Conservation (phyloP, 1,284 basidiomycete species). For the Phaffia rhodozyma region DNA sequence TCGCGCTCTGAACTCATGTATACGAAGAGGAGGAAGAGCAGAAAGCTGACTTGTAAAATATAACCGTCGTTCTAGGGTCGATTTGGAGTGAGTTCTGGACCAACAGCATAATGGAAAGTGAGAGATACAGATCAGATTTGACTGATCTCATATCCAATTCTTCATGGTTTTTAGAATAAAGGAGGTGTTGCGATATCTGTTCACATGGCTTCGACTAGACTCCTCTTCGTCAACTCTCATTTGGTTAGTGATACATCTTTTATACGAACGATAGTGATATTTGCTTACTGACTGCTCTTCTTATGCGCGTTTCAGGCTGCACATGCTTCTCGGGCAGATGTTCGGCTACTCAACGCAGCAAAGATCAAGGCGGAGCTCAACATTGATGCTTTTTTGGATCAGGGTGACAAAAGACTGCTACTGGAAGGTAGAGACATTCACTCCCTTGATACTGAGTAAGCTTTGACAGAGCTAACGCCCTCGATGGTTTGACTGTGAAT, state of each 20-base stretch:
- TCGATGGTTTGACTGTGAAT: conserved; percentile 7
- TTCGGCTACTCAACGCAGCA: conserved; percentile 33
- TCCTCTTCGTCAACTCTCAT: conserved; percentile 46
- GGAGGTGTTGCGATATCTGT: conserved; percentile 39
- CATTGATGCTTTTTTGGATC: conserved; percentile 40
- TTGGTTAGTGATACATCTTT: conserved; percentile 22
- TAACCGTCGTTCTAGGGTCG: too few species aligned
- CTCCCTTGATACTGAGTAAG: conserved; percentile 12
- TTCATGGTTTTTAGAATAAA: conserved; percentile 12
- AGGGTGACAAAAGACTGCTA: conserved; percentile 21
- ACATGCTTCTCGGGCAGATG: conserved; percentile 33
- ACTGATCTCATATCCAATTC: too few species aligned
- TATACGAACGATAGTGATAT: not conserved
- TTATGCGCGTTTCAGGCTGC: conserved; percentile 29
- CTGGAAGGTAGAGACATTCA: conserved; percentile 8
- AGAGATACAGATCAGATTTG: too few species aligned
- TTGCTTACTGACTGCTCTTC: not conserved
- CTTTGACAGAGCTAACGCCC: conserved; percentile 26
- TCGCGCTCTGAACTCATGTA: not conserved
- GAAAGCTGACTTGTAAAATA: too few species aligned
- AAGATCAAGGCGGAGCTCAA: conserved; percentile 43
- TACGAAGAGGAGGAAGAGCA: not conserved
- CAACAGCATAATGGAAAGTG: too few species aligned
- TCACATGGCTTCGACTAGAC: conserved; percentile 39
- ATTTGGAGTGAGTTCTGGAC: too few species aligned